phyloP scores from a whole-genome alignment of 345 rosid genomes.

The Sisymbrium altissimum region DNA sequence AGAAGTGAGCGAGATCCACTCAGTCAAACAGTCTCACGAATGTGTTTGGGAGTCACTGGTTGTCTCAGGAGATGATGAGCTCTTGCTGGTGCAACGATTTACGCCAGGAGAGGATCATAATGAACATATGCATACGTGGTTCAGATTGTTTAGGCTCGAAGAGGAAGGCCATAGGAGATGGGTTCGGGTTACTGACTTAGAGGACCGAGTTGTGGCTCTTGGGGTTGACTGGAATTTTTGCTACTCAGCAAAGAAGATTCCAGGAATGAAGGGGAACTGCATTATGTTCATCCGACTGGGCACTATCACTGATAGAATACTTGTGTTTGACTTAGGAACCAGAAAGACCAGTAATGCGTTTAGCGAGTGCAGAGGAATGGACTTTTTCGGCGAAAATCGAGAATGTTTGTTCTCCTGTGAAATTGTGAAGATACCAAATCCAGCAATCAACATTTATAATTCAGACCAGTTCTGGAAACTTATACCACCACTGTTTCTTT shows the following conservation, averaged over 20 bases:
- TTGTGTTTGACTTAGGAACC: conserved; percentile 3
- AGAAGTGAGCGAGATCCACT: neutral
- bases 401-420: neutral
- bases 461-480: no score
- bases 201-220: neutral
- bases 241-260: neutral
- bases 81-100: neutral
- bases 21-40: neutral
- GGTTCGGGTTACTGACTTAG: neutral
- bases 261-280: neutral
- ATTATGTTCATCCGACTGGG: neutral
- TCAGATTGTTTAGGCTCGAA: neutral
- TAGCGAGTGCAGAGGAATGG: neutral
- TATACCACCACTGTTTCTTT: no score
- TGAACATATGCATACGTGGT: neutral
- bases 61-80: neutral
- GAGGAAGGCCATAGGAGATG: neutral
- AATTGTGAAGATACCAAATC: conserved; percentile 34
- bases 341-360: neutral
- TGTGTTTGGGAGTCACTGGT: neutral
- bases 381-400: neutral
- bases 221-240: neutral
- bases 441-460: no score
- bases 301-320: neutral
- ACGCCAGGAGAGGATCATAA: neutral